Percentiles rank a stretch among this genome's conserved stretches.
phyloP scores from a whole-genome alignment of 345 rosid genomes.

The Populus davidiana region DNA sequence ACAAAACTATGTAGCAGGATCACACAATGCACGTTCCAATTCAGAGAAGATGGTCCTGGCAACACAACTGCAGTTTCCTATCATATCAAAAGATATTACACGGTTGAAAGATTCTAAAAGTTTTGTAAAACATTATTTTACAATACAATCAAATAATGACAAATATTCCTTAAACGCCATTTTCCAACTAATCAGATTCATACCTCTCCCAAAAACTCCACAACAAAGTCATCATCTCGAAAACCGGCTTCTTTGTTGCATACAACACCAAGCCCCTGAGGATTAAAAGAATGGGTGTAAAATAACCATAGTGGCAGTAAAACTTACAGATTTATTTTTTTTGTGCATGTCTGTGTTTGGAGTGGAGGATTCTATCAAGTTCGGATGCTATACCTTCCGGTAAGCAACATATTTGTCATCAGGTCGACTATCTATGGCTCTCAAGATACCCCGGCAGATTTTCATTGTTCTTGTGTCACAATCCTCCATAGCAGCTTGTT shows the following conservation, averaged over 20 bases:
- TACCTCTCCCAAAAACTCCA: slow-evolving; percentile 99
- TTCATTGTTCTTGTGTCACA: slow-evolving; percentile 58
- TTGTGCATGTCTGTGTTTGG: neutral
- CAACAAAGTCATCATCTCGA: slow-evolving; percentile 92
- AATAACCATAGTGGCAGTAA: slow-evolving; percentile 14
- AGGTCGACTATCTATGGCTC: slow-evolving; percentile 79
- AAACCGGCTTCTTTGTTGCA: slow-evolving; percentile 96
- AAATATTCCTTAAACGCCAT: neutral
- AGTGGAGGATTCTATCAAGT: neutral
- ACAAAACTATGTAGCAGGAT: neutral
- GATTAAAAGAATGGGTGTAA: slow-evolving; percentile 14
- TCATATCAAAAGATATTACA: neutral
- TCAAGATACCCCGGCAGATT: slow-evolving; percentile 77
- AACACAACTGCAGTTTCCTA: neutral
- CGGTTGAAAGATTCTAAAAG: neutral
- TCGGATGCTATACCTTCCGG: slow-evolving; percentile 62
- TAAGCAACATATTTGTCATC: slow-evolving; percentile 96
- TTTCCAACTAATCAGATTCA: slow-evolving; percentile 16
- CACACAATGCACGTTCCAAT: neutral
- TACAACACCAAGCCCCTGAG: slow-evolving; percentile 97
- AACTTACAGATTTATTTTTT: neutral
- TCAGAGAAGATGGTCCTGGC: neutral
- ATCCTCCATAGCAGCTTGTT: slow-evolving; percentile 59
- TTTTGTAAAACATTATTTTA: neutral
- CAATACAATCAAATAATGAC: neutral